phyloP scores from a whole-genome alignment of 2,329 filamentous ascomycete genomes.

The Penicillium digitatum region DNA sequence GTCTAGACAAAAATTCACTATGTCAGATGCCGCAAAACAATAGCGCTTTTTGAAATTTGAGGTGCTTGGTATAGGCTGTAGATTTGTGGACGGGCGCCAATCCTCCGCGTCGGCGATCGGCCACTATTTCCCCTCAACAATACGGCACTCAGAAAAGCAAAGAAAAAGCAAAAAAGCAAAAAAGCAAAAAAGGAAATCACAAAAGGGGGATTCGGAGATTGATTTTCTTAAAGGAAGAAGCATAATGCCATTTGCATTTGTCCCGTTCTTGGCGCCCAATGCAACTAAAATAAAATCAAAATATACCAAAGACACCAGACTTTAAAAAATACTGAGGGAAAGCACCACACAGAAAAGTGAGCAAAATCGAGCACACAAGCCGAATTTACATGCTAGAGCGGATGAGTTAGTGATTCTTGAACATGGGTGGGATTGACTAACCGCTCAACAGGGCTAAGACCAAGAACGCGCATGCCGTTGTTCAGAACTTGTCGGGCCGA shows the following conservation, averaged over 20 bases:
- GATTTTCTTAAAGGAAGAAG: not conserved
- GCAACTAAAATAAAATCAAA: slow-evolving; percentile 15
- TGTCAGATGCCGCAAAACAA: not conserved
- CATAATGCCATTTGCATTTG: slow-evolving; percentile 16
- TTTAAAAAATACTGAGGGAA: slow-evolving; percentile 6
- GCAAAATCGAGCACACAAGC: not conserved
- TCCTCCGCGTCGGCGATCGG: not conserved
- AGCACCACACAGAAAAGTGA: not conserved
- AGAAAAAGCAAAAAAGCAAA: too few relatives aligned
- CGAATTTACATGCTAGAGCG: slow-evolving; percentile 28
- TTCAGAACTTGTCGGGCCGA: slow-evolving; percentile 59
- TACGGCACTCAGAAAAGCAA: not conserved
- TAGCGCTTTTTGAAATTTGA: not conserved
- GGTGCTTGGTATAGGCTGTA: not conserved
- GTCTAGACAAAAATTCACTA: not conserved
- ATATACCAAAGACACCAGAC: slow-evolving; percentile 13
- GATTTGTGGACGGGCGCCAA: not conserved
- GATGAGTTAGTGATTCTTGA: slow-evolving; percentile 9
- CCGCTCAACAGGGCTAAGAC: slow-evolving; percentile 62
- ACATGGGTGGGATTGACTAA: slow-evolving; percentile 21
- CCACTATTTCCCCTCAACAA: not conserved
- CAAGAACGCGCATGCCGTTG: slow-evolving; percentile 64
- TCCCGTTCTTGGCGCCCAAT: slow-evolving; percentile 22
- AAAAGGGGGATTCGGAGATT: not conserved
- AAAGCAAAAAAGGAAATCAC: not conserved